A percentile compares a stretch with the other conserved stretches of the same genome.
These are phyloP conservation scores for Ettlia oleoabundans DNA, from an alignment of 139 green algal species.

Conservation along the genomic window DNA sequence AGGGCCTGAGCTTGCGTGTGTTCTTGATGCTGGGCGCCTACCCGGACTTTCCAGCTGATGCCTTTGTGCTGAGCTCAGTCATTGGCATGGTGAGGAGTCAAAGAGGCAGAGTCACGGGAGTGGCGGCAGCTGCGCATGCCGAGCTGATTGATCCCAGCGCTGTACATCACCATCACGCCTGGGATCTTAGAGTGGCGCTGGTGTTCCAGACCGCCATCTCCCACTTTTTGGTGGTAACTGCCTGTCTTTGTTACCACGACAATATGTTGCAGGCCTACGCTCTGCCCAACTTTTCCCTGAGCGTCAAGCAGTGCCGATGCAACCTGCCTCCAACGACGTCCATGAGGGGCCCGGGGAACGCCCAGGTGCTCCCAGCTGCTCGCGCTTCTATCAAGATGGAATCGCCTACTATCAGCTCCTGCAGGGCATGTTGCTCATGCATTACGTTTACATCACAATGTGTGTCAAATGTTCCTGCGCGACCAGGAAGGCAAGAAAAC, in stretches of 20 bases:
- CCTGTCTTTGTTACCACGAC: not conserved
- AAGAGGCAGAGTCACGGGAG: not conserved
- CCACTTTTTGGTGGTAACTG: not conserved
- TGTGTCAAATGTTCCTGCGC: too few species aligned
- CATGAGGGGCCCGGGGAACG: conserved; percentile 45
- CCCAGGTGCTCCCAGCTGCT: too few species aligned
- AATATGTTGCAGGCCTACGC: conserved; percentile 30
- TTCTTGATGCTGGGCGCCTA: conserved; percentile 9
- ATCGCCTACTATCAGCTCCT: too few species aligned
- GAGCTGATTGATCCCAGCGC: not conserved
- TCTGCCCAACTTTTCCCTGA: conserved; percentile 22
- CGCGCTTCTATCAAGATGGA: too few species aligned
- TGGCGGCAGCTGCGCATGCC: not conserved
- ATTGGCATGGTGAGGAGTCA: conserved; percentile 16
- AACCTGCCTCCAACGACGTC: conserved; percentile 41
- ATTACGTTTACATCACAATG: too few species aligned
- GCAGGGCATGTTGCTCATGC: too few species aligned
- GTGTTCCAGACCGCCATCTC: not conserved
- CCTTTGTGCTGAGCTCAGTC: not conserved
- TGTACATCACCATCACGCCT: not conserved
- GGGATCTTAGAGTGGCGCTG: not conserved
- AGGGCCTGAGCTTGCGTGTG: conserved; percentile 8
- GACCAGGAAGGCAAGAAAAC: too few species aligned
- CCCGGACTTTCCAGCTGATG: not conserved
- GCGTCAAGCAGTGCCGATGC: conserved; percentile 7